Conservation (phyloP, 1,284 basidiomycete genomes). For the Puccinia sorghi region DNA sequence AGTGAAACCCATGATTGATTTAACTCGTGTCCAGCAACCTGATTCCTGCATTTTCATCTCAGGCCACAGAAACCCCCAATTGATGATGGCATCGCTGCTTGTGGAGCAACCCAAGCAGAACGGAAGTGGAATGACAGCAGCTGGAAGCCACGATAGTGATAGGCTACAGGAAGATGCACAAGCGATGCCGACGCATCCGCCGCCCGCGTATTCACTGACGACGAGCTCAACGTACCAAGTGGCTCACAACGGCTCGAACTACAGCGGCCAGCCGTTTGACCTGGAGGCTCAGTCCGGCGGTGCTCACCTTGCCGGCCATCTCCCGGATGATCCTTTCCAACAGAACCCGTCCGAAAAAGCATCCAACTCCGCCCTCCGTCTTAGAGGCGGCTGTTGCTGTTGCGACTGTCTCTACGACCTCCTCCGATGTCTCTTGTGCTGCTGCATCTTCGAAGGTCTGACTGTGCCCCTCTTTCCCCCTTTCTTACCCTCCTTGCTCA, state of each 20-base stretch:
- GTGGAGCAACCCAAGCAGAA: no score
- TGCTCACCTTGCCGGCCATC: neutral
- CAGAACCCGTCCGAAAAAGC: conserved; percentile 5
- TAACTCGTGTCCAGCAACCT: no score
- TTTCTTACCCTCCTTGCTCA: neutral
- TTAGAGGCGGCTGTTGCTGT: conserved; percentile 40
- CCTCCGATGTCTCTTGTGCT: conserved; percentile 37
- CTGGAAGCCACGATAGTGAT: no score
- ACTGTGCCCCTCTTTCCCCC: neutral
- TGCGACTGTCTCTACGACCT: conserved; percentile 48
- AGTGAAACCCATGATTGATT: no score
- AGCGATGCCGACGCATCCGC: neutral
- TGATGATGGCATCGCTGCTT: no score
- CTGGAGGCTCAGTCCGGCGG: conserved; percentile 1
- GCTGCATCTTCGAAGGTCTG: conserved; percentile 45
- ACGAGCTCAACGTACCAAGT: conserved; percentile 16
- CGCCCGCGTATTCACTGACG: neutral
- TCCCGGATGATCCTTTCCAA: neutral
- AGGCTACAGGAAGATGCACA: no score
- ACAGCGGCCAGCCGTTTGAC: neutral
- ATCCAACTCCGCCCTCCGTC: neutral
- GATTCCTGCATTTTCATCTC: no score
- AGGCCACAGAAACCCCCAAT: no score
- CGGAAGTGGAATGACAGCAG: no score
- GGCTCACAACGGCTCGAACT: neutral